These are phyloP conservation scores for Grammothele lineata DNA, from an alignment of 768 basidiomycete species.

Conservation along the genomic window DNA sequence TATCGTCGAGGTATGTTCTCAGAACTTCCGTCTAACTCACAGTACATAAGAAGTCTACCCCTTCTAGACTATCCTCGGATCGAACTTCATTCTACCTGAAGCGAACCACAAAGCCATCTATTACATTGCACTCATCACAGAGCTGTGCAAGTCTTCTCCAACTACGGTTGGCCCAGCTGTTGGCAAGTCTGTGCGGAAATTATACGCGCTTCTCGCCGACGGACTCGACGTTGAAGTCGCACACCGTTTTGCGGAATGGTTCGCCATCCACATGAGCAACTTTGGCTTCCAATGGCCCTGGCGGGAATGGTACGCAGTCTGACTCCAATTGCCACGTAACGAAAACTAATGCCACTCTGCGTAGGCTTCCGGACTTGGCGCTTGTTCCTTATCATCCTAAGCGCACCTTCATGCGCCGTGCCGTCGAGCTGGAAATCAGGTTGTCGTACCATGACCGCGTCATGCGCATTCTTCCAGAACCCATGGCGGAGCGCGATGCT, in stretches of 20 bases:
- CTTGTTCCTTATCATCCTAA: conserved; percentile 78
- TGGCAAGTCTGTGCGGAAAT: conserved; percentile 88
- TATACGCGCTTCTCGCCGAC: conserved; percentile 76
- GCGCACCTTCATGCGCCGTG: conserved; percentile 80
- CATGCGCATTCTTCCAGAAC: conserved; percentile 78
- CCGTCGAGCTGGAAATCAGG: conserved; percentile 86
- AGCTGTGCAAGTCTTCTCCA: conserved; percentile 92
- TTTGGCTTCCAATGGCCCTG: conserved; percentile 98
- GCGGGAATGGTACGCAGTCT: conserved; percentile 77
- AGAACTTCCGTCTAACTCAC: neutral
- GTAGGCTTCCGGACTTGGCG: conserved; percentile 81
- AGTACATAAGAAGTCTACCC: neutral
- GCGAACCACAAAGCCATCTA: conserved; percentile 77
- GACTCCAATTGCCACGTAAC: no score
- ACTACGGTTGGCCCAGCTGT: conserved; percentile 92
- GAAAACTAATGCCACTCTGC: no score
- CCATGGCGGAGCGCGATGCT: conserved; percentile 66
- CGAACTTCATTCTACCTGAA: conserved; percentile 73
- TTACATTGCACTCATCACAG: conserved; percentile 84
- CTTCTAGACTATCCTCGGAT: conserved; percentile 66
- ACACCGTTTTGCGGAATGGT: conserved; percentile 90
- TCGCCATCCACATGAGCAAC: conserved; percentile 93
- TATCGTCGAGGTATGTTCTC: conserved; percentile 65
- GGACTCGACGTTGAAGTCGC: conserved; percentile 85
- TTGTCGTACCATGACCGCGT: conserved; percentile 93